Percentiles rank a stretch among this genome's conserved stretches.
Evolutionary conservation across 176 grass and related monocot genomes (phyloP).

Genomic region (maize (Zea mays)): Zm-B73-REFERENCE-NAM-5.0 NC_050102.1:14204501-14205000

Average conservation of each 20-base stretch:
- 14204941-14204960: no score
- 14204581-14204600: conserved; percentile 21
- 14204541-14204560: not conserved
- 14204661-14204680: conserved; percentile 86
- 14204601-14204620: conserved; percentile 68
- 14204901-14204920: no score
- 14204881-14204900: no score
- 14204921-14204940: no score
- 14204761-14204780: not conserved
- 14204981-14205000: no score
- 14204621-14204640: conserved; percentile 90
- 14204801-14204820: no score
- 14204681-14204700: conserved; percentile 53
- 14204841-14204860: no score
- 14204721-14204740: conserved; percentile 4
- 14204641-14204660: conserved; percentile 90
- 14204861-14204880: no score
- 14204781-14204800: no score
- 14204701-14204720: not conserved
- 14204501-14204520: conserved; percentile 80
- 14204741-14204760: not conserved
- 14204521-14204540: conserved; percentile 55
- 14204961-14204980: no score
- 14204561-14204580: conserved; percentile 15
- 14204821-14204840: no score